Evolutionary conservation across 176 grass and related monocot genomes (phyloP).

Genomic region (Tillandsia fasciculata): DNA sequence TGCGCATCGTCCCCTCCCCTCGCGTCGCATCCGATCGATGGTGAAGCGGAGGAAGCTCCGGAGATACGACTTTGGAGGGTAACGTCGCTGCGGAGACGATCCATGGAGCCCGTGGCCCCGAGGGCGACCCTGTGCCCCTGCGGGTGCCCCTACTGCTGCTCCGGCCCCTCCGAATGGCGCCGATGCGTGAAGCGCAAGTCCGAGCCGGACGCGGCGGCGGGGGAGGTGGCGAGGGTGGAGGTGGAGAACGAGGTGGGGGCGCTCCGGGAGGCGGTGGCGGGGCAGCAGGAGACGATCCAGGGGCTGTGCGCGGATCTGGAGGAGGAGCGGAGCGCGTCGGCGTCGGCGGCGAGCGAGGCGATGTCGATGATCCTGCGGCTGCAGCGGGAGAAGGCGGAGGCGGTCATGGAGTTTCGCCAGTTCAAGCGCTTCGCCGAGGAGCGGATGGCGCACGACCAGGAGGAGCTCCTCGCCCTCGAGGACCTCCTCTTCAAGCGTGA

Average conservation of each 20-base stretch:
- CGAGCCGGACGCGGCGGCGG: constrained; percentile 1
- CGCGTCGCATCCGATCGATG: no score
- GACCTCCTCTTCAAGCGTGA: constrained; percentile 54
- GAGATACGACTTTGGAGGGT: no score
- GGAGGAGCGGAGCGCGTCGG: constrained; percentile 55
- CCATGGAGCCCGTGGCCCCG: neutral
- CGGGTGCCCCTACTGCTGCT: constrained; percentile 45
- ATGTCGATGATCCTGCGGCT: constrained; percentile 81
- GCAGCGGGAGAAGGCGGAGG: constrained; percentile 70
- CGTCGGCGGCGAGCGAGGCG: constrained; percentile 63
- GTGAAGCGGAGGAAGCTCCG: no score
- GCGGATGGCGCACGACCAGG: constrained; percentile 64
- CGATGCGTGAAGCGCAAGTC: constrained; percentile 76
- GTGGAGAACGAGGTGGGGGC: constrained; percentile 47
- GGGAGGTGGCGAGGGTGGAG: constrained; percentile 41
- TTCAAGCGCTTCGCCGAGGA: constrained; percentile 70
- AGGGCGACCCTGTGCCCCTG: constrained; percentile 14
- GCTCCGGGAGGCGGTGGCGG: constrained; percentile 46
- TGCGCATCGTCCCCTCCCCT: no score
- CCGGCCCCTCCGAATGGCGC: constrained; percentile 35
- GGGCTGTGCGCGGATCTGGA: constrained; percentile 58
- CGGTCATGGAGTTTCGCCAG: constrained; percentile 48
- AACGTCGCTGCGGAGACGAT: constrained; percentile 5
- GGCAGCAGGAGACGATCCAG: constrained; percentile 36
- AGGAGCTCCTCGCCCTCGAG: constrained; percentile 48